These are phyloP conservation scores for Stipa capillata DNA, from an alignment of 176 grass and related monocot genomes.

Conservation along the genomic window DNA sequence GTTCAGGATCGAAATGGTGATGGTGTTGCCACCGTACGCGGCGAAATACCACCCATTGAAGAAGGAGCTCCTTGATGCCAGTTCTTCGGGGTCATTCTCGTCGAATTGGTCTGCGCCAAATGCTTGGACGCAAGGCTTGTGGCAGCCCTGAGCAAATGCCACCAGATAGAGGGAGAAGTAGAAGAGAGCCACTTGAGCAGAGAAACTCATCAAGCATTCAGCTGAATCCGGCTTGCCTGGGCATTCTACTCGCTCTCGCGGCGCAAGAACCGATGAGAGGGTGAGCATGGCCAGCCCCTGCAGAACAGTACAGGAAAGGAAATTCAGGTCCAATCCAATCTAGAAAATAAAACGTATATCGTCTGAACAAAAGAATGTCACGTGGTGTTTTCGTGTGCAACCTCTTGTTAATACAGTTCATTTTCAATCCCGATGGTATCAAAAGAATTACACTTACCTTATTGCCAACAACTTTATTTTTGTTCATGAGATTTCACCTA, in stretches of 20 bases:
- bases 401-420: too few species aligned
- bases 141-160: slow-evolving; percentile 34
- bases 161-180: slow-evolving; percentile 41
- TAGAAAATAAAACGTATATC: neutral
- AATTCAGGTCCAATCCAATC: neutral
- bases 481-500: too few species aligned
- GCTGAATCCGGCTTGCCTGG: neutral
- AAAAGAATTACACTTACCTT: too few species aligned
- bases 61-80: slow-evolving; percentile 32
- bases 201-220: neutral
- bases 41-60: slow-evolving; percentile 60
- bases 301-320: neutral
- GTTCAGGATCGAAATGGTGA: slow-evolving; percentile 23
- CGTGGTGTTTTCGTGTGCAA: too few species aligned
- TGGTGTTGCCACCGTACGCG: neutral
- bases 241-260: neutral
- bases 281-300: slow-evolving; percentile 45
- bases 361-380: neutral
- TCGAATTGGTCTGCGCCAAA: slow-evolving; percentile 64
- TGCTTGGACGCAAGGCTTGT: slow-evolving; percentile 50
- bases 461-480: too few species aligned
- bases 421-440: too few species aligned
- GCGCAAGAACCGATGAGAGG: slow-evolving; percentile 15
- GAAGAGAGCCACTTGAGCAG: slow-evolving; percentile 24
- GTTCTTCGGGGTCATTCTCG: slow-evolving; percentile 30